Conservation (phyloP, 2,329 filamentous ascomycete species). For the Aspergillus fumigatus region DNA sequence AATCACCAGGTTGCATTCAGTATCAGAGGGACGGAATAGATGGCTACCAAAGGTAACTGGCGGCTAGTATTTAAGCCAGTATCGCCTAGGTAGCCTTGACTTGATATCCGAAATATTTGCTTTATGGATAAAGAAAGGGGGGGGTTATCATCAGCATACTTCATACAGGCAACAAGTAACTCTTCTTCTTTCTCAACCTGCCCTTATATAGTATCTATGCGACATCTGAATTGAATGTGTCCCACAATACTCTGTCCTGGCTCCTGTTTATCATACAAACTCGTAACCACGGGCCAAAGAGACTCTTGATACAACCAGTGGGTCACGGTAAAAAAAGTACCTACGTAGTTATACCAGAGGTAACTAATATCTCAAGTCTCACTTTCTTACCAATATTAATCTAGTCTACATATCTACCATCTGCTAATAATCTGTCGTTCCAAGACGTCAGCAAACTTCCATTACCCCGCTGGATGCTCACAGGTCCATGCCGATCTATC, state of each 20-base stretch:
- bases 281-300: constrained; percentile 12
- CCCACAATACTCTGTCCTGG: not conserved
- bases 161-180: not conserved
- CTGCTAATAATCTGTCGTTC: too few species aligned
- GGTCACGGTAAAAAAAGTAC: constrained; percentile 10
- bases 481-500: not conserved
- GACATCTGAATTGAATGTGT: constrained; percentile 1
- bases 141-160: not conserved
- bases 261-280: not conserved
- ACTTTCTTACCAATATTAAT: not conserved
- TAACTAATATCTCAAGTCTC: not conserved
- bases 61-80: constrained; percentile 3
- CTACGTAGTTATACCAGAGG: not conserved
- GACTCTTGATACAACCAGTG: constrained; percentile 16
- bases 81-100: constrained; percentile 4
- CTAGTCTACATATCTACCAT: not conserved
- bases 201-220: not conserved
- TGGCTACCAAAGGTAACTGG: constrained; percentile 7
- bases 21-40: constrained; percentile 3
- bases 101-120: not conserved
- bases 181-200: not conserved
- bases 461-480: not conserved
- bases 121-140: not conserved
- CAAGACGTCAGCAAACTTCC: not conserved
- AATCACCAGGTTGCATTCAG: constrained; percentile 11